phyloP scores from a whole-genome alignment of 192 early-diverging fungal species.

The Podila epigama region DNA sequence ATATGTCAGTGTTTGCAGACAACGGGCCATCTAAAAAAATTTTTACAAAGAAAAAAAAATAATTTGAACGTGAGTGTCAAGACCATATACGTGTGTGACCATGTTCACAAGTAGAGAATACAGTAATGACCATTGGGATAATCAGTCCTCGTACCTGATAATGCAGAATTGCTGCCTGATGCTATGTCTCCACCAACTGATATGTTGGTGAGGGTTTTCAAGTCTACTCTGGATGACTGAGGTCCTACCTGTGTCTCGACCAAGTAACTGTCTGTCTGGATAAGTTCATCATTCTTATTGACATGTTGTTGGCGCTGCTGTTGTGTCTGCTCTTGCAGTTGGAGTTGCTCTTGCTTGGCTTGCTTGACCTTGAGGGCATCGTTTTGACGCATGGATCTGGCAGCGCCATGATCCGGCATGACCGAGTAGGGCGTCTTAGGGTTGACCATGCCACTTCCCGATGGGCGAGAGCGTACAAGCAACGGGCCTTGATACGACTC shows the following conservation, averaged over 20 bases:
- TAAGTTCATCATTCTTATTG: background rate
- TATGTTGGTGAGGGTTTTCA: constrained; percentile 8
- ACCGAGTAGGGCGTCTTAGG: constrained; percentile 9
- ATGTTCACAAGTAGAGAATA: background rate
- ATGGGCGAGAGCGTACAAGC: background rate
- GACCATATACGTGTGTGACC: background rate
- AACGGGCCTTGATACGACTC: background rate
- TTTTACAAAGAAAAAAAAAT: background rate
- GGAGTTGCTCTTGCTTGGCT: constrained; percentile 2
- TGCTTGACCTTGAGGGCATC: constrained; percentile 15
- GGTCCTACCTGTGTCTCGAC: constrained; percentile 12
- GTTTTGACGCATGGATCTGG: constrained; percentile 16
- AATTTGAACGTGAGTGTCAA: background rate
- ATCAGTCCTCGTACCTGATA: constrained; percentile 21
- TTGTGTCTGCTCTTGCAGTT: background rate
- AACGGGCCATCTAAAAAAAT: background rate
- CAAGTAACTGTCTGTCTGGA: constrained; percentile 19
- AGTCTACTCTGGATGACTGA: background rate
- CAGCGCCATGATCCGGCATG: background rate
- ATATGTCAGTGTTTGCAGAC: background rate
- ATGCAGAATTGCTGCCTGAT: constrained; percentile 22
- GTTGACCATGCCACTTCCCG: background rate
- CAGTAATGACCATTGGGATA: background rate
- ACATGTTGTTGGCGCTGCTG: constrained; percentile 5
- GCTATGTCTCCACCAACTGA: constrained; percentile 7